A percentile compares a stretch with the other conserved stretches of the same genome.
Evolutionary conservation across 2,329 filamentous ascomycete genomes (phyloP).

Genomic region (Diaporthe amygdali): DNA sequence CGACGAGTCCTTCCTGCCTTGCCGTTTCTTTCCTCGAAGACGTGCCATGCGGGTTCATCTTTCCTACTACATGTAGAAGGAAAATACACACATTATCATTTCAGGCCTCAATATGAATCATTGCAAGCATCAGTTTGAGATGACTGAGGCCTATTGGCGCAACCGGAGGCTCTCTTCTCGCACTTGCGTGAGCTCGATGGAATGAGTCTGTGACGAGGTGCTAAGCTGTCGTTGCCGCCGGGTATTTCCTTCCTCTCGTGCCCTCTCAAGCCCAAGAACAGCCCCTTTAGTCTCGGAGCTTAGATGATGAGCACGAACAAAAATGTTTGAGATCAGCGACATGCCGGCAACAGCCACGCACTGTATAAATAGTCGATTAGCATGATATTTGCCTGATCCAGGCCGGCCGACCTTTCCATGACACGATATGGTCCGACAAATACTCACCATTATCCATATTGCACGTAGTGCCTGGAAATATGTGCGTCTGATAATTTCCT

Average conservation of each 20-base stretch:
- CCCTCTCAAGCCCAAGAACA: neutral
- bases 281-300: neutral
- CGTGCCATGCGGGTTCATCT: too few species aligned
- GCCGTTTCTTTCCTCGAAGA: too few species aligned
- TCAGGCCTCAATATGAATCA: too few species aligned
- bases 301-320: neutral
- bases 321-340: neutral
- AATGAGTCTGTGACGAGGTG: neutral
- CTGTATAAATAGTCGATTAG: neutral
- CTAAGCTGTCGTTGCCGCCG: neutral
- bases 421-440: neutral
- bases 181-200: neutral
- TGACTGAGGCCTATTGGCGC: neutral
- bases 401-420: neutral
- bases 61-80: too few species aligned
- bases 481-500: neutral
- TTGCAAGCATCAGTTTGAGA: too few species aligned
- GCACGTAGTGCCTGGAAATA: neutral
- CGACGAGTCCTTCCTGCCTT: too few species aligned
- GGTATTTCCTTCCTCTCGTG: neutral
- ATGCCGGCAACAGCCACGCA: neutral
- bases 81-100: too few species aligned
- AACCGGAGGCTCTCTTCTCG: neutral
- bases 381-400: too few species aligned
- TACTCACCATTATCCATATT: constrained; percentile 6